Conservation (phyloP, 2,329 filamentous ascomycete genomes). For the Tolypocladium endophyticum region DNA sequence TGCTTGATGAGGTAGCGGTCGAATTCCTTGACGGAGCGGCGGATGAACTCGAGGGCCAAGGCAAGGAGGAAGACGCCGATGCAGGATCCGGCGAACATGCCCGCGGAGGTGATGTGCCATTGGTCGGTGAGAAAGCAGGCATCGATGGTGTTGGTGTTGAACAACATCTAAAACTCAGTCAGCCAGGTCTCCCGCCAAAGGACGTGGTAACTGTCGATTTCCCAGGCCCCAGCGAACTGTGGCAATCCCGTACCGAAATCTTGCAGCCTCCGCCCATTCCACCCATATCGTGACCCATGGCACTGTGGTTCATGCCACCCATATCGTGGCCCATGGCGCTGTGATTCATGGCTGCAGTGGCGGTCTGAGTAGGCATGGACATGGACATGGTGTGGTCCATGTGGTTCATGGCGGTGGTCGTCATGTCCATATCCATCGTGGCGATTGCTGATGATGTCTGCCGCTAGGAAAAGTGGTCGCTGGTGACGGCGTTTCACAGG, state of each 20-base stretch:
- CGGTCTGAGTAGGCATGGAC: conserved; percentile 2
- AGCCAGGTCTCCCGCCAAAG: not conserved
- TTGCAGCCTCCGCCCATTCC: conserved; percentile 22
- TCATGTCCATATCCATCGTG: not conserved
- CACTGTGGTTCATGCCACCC: conserved; percentile 6
- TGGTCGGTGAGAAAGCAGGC: conserved; percentile 56
- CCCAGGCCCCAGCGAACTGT: not conserved
- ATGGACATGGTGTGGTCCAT: conserved; percentile 3
- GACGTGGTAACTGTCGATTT: no score
- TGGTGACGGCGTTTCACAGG: not conserved
- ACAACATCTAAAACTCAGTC: conserved; percentile 51
- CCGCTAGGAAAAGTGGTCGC: not conserved
- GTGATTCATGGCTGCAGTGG: conserved; percentile 6
- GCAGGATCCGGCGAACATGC: conserved; percentile 71
- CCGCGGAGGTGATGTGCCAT: conserved; percentile 60
- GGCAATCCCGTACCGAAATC: conserved; percentile 19
- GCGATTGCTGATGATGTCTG: not conserved
- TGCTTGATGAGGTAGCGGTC: conserved; percentile 54
- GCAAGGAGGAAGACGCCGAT: conserved; percentile 69
- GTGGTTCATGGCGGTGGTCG: not conserved
- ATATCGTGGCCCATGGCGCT: conserved; percentile 7
- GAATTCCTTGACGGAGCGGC: conserved; percentile 61
- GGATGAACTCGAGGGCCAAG: conserved; percentile 60
- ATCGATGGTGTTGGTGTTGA: conserved; percentile 68
- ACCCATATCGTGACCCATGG: conserved; percentile 3